Evolutionary conservation across 768 basidiomycete species (phyloP).

Genomic region (Auriscalpium orientale): DNA sequence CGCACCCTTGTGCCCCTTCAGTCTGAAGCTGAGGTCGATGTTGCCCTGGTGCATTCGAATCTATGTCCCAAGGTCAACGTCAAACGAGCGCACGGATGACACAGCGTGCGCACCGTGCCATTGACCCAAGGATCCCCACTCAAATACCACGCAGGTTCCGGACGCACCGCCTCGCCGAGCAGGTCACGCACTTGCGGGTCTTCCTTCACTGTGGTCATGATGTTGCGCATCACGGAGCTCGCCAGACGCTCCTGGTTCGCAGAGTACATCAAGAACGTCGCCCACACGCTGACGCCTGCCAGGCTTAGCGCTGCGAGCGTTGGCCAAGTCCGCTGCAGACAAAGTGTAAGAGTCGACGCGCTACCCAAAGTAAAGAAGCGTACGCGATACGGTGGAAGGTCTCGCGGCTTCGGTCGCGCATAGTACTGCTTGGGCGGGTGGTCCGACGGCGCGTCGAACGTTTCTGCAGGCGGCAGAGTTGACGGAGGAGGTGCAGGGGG

Average conservation of each 20-base stretch:
- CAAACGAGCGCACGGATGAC: background rate
- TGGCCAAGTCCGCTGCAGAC: slow-evolving; percentile 45
- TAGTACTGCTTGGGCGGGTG: slow-evolving; percentile 34
- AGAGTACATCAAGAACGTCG: slow-evolving; percentile 56
- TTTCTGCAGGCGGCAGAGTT: slow-evolving; percentile 20
- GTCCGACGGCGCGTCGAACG: slow-evolving; percentile 36
- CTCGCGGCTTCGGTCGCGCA: slow-evolving; percentile 31
- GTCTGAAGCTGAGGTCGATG: slow-evolving; percentile 68
- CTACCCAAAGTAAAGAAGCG: background rate
- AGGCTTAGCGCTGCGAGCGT: slow-evolving; percentile 39
- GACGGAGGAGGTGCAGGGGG: slow-evolving; percentile 12
- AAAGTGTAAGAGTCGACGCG: background rate
- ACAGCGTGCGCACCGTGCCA: slow-evolving; percentile 44
- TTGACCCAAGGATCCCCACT: slow-evolving; percentile 69
- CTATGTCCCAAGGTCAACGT: slow-evolving; percentile 26
- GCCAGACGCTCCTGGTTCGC: slow-evolving; percentile 75
- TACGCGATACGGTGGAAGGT: slow-evolving; percentile 38
- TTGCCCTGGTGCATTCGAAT: slow-evolving; percentile 70
- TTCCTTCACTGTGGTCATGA: slow-evolving; percentile 52
- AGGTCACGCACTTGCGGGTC: slow-evolving; percentile 40
- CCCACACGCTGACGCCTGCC: slow-evolving; percentile 58
- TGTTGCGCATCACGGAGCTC: slow-evolving; percentile 63
- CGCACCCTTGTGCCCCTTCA: slow-evolving; percentile 65
- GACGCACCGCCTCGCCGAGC: slow-evolving; percentile 59
- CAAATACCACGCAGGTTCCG: slow-evolving; percentile 64